Base-by-base conservation (phyloP, 2,329 filamentous ascomycete genomes). In the Dactylellina sp. region DNA sequence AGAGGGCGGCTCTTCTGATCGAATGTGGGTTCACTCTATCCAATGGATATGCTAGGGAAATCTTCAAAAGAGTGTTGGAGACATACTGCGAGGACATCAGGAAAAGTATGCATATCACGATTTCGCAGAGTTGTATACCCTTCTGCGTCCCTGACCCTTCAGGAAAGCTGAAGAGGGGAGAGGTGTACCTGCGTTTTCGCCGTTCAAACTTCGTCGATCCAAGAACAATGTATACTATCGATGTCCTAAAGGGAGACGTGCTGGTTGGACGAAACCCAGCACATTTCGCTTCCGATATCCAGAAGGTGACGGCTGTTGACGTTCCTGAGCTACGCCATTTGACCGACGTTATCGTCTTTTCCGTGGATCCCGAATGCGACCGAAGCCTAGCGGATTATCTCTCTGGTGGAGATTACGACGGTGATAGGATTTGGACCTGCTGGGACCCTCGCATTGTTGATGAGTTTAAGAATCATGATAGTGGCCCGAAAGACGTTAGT, bases 351-450 rank as follows among this genome's bases (percentile, higher is more conserved):
- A 84, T 95, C 12, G 85, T 97, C 0, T 97, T 98, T 76, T 84
- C 91, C 0, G 84, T 83, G 0, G 86, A 85, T 71, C 90, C 90
- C 0, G 79, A 84, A 24, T 56, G 57, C 14, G 61, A 70, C 22
- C 82, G 81, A 0, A 86, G 91, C 0, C 83, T 93, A 0, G 91
- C 91, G 0, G 86, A 87, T 7, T 88, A 89, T 77, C 82, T 94
- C 0, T 91, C 90, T 0, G 91, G 91, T 0, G 91, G 91, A 0
- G 91, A 94, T 78, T 94, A 93, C 75, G 91, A 94, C 76, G 91
- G 91, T 0, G 91, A 95, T 75, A 85, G 83, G n/a, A 87, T 79
- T 11, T 93, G 90, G 90, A 81, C 92, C 0, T 92, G 89, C 77
- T 94, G 89, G 89, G 90, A 93, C 25, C 82, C 83, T 0, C 80